Evolutionary conservation across 257 asterid species (phyloP), one percentile per base, ranked within the genome.

Genomic region (Gentiana dahurica): DNA sequence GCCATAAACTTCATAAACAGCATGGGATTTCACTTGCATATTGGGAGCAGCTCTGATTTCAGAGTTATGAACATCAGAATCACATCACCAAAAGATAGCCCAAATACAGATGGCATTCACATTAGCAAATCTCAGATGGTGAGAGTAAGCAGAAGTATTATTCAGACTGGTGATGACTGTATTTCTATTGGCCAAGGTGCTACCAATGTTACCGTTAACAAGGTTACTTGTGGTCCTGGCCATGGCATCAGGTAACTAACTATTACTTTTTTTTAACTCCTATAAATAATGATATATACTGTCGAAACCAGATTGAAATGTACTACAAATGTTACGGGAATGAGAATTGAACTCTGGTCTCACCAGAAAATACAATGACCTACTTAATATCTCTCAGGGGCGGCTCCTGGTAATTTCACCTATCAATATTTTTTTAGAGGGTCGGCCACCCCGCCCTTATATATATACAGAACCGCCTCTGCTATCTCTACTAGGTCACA

Each of bases 1-100:
- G 51, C 75, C 0, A 57, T 81, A n/a, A 65, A 68, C 10, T 55
- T 77, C 3, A 34, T 75, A 35, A 84, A 84, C 56, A 58, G 83
- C 72, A 84, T 81, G 90, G 94, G 87, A 68, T 84, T 84, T 78
- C 81, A 81, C 65, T 65, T 84, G 77, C 94, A 84, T 58, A 58
- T 84, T 32, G 81, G 78, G 2, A 69, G 68, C 47, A 62, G 85
- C 71, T 43, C 65, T 56, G 52, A 53, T 11, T 34, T 84, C 33
- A 69, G 71, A 39, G 41, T 75, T 4, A 82, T 71, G 34, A 61
- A 71, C 4, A 62, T 75, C 10, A 57, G 48, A 3, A 74, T 83
- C 53, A 69, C 76, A 0, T 62, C 81, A 12, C 84, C 86, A 1
- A 72, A 6, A 12, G 65, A 68, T 6, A 71, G 81, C 38, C 94